These are phyloP conservation scores for Monilinia polystroma DNA, from an alignment of 2,329 filamentous ascomycete species.

Conservation along the genomic window DNA sequence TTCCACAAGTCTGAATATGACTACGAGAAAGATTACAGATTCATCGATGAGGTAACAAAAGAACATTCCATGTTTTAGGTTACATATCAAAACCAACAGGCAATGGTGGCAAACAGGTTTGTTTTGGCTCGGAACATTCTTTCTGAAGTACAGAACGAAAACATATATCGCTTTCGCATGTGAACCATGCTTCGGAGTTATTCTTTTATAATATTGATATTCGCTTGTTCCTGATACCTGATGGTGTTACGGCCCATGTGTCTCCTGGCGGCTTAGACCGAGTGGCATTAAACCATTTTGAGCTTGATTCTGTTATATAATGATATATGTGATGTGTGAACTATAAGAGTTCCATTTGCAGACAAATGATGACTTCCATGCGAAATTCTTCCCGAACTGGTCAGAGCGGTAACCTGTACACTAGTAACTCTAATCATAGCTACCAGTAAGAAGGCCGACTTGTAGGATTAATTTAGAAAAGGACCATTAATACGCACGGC, in stretches of 20 bases:
- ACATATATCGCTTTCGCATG: not conserved
- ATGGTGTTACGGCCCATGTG: not conserved
- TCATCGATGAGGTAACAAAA: not conserved
- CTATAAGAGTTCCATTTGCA: not conserved
- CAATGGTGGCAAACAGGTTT: not conserved
- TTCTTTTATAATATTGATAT: not conserved
- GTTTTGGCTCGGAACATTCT: constrained; percentile 1
- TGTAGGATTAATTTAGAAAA: no score
- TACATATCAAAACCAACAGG: not conserved
- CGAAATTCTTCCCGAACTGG: not conserved
- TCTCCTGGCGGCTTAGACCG: constrained; percentile 1
- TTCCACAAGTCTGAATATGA: not conserved
- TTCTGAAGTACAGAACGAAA: not conserved
- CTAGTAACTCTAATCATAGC: not conserved
- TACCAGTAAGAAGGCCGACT: not conserved
- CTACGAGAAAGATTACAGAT: no score
- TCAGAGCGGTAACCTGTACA: not conserved
- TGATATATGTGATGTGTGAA: not conserved
- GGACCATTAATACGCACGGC: not conserved
- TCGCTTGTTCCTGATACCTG: constrained; percentile 12
- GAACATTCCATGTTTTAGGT: not conserved
- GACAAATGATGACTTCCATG: not conserved
- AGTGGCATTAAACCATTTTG: not conserved
- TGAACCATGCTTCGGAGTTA: not conserved
- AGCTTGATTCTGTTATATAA: not conserved